Base-by-base conservation (phyloP, 306 rosid genomes). In the Parietaria judaica region DNA sequence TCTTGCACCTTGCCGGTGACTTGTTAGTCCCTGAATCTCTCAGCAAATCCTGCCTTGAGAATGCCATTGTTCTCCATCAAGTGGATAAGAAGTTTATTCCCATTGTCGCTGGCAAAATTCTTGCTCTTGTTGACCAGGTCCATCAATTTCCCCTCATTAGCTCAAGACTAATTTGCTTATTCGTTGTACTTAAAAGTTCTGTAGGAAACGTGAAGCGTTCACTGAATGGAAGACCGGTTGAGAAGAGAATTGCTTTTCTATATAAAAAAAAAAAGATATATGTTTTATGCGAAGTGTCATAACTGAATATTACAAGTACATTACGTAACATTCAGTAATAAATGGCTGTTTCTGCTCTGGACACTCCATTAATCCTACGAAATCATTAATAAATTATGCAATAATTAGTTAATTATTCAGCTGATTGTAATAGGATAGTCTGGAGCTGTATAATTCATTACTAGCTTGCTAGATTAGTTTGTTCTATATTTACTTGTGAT, bases 31-130 rank as follows among this genome's bases (percentile, higher is more conserved):
- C 96, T 43, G 77, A 80, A 67, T 75, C 83, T 38, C 77, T 92
- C 66, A 69, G 76, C 68, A 92, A 84, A 79, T 78, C 72, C 57
- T 77, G 67, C 78, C 85, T 92, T 10, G 82, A 76, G 63, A 72
- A 80, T 66, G 91, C 88, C 63, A 86, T 71, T 71, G 94, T 86
- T 77, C 94, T 92, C 63, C 85, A 63, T 54, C 99, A 92, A 84
- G 83, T 92, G 72, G 99, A 92, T 77, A 86, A 92, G 79, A 92
- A 92, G 74, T 92, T 80, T 79, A 92, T 92, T 73, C 95, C 95
- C 50, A 71, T 92, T 56, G 84, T 82, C 77, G 91, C 87, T 14
- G 85, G 90, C 61, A 75, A 65, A 70, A 84, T 74, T 62, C 84
- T 92, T 70, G 95, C 94, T 68, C 64, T 82, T 71, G 83, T 92